Evolutionary conservation across 2,329 filamentous ascomycete species (phyloP), one percentile per base, ranked within the genome.

Genomic region (Apiospora arundinis): DNA sequence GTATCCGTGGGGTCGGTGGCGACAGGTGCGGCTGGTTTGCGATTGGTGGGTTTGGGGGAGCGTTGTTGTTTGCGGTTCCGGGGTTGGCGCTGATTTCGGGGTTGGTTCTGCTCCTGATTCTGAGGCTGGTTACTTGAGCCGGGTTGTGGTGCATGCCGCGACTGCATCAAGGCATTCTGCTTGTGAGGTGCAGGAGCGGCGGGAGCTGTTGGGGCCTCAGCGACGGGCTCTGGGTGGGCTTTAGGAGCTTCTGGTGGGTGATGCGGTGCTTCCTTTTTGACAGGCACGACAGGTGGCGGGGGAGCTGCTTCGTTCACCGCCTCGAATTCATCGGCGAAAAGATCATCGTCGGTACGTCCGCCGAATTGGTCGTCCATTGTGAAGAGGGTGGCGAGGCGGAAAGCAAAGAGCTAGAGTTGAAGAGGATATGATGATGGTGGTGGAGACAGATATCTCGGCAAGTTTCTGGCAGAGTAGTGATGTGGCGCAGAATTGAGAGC

Each of bases 271-370:
- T 9, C 18, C 37, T 7, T 37, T 56, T 25, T 16, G 5, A 8
- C 45, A 46, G 67, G 65, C 28, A 16, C 40, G 9, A 2, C 65
- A 28, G 65, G 6, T 4, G 65, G 65, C n/a, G 12, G 40, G 12
- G 65, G 65, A 45, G 40, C 25, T 28, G 81, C 78, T 74, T 79
- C 79, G 52, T 83, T 80, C 68, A 89, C 84, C 9, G 88, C 88
- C 78, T 90, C 89, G 72, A 90, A 89, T 76, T 91, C 89, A 74
- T 91, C 89, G 72, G 87, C 86, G 77, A 91, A 91, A 72, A 91
- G 84, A 77, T 90, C 89, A 75, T 91, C 89, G 76, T 91, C 89
- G 65, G 89, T 90, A 25, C 89, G 84, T 67, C 88, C 88, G 72
- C 86, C 85, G 74, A 90, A 90, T 76, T 90, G 88, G 74, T 90